phyloP scores from a whole-genome alignment of 1,139 yeast species.

The Tardiomyces digboiensis region DNA sequence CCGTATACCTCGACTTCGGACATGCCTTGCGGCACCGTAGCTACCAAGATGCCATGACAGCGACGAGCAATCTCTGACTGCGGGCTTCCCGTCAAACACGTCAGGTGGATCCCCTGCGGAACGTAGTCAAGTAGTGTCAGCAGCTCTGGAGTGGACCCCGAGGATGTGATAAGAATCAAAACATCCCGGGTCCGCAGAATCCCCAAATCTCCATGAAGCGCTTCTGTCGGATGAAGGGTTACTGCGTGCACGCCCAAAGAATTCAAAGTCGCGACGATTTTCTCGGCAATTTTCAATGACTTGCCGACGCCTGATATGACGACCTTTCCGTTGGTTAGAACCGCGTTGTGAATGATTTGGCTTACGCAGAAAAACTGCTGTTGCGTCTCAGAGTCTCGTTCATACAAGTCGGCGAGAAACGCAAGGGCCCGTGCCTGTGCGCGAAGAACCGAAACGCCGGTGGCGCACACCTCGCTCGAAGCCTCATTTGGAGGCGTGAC shows the following conservation, averaged over 20 bases:
- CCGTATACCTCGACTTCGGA: conserved; percentile 67
- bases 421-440: conserved; percentile 38
- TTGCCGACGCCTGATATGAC: conserved; percentile 81
- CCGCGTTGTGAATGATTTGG: conserved; percentile 40
- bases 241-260: conserved; percentile 66
- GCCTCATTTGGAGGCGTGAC: conserved; percentile 21
- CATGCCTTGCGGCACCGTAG: conserved; percentile 48
- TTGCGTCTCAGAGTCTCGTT: conserved; percentile 36
- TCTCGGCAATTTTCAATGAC: conserved; percentile 67
- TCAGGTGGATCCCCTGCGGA: conserved; percentile 41
- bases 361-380: conserved; percentile 42
- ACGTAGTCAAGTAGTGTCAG: conserved; percentile 50
- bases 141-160: conserved; percentile 81
- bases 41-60: conserved; percentile 47
- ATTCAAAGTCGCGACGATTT: conserved; percentile 73
- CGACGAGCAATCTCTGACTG: conserved; percentile 37
- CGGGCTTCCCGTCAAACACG: conserved; percentile 47
- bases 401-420: conserved; percentile 34
- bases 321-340: conserved; percentile 51
- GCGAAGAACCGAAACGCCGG: conserved; percentile 24
- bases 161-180: conserved; percentile 60
- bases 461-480: conserved; percentile 10
- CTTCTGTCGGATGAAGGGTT: conserved; percentile 73
- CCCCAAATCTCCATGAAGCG: conserved; percentile 88
- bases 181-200: conserved; percentile 52